phyloP scores from a whole-genome alignment of 1,284 basidiomycete species.

The Apiotrichum sp. region DNA sequence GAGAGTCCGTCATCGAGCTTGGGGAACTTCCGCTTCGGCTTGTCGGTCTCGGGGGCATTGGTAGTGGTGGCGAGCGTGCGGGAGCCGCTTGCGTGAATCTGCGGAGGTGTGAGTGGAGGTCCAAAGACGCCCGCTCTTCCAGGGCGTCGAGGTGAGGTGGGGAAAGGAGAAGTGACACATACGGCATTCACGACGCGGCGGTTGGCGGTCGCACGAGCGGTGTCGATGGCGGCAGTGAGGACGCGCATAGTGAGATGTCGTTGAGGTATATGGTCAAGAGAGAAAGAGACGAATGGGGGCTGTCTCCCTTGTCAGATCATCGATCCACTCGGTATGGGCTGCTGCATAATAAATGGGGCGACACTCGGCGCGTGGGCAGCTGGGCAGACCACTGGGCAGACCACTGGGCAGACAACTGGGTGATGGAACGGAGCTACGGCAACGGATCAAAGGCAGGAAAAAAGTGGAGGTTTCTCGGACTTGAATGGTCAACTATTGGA shows the following conservation, averaged over 20 bases:
- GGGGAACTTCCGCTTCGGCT: conserved; percentile 43
- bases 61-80: conserved; percentile 30
- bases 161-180: background rate
- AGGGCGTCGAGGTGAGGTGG: no score
- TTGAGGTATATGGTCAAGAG: background rate
- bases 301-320: no score
- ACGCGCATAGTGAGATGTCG: conserved; percentile 5
- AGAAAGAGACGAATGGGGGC: background rate
- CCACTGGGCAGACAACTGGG: no score
- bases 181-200: conserved; percentile 8
- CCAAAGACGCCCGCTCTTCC: conserved; percentile 37
- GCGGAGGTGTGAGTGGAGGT: conserved; percentile 1
- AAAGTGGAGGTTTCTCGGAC: no score
- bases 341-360: no score
- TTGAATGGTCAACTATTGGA: no score
- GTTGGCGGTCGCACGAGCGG: conserved; percentile 2
- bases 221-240: conserved; percentile 3
- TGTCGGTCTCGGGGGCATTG: conserved; percentile 9
- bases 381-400: no score
- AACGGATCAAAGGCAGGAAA: no score
- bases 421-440: no score
- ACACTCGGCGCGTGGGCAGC: no score
- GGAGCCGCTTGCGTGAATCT: conserved; percentile 8
- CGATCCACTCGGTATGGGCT: no score
- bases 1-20: conserved; percentile 66